Conservation (phyloP, 2,329 filamentous ascomycete genomes). For the Aspergillus vadensis region DNA sequence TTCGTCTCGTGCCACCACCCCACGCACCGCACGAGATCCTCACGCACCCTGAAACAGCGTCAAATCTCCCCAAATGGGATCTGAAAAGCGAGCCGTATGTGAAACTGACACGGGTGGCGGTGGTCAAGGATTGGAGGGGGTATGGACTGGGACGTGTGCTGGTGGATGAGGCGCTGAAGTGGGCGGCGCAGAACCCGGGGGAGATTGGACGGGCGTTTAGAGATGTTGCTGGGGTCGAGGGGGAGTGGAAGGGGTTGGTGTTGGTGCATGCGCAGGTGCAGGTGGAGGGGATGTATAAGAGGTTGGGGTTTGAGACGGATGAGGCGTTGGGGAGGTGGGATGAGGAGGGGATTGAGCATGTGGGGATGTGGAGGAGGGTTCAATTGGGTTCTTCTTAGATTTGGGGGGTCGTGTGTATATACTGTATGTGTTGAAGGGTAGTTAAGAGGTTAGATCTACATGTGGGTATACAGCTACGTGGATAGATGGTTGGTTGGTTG, state of each 20-base stretch:
- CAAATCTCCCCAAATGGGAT: conserved; percentile 23
- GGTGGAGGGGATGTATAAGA: conserved; percentile 66
- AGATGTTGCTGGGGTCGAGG: conserved; percentile 38
- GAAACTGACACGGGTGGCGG: conserved; percentile 77
- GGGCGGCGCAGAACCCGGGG: conserved; percentile 63
- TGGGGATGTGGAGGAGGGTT: conserved; percentile 75
- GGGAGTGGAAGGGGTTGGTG: conserved; percentile 70
- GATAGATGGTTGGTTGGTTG: background rate
- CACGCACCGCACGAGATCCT: conserved; percentile 61
- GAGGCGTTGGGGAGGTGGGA: conserved; percentile 73
- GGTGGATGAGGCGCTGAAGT: conserved; percentile 68
- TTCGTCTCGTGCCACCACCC: conserved; percentile 80
- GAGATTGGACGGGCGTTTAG: conserved; percentile 40
- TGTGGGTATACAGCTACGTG: background rate
- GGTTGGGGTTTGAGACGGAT: conserved; percentile 73
- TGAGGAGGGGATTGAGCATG: conserved; percentile 81
- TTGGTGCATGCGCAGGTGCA: conserved; percentile 76
- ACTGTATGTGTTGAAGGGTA: background rate
- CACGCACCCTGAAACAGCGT: conserved; percentile 26
- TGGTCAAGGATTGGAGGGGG: conserved; percentile 66
- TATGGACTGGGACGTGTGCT: conserved; percentile 66
- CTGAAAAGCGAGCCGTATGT: conserved; percentile 71
- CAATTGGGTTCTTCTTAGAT: conserved; percentile 9
- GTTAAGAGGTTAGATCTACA: too few species aligned
- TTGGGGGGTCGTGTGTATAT: background rate